A percentile compares a stretch with the other conserved stretches of the same genome.
Conservation (phyloP, 169 alveolate species). For the Pseudocohnilembus persalinus region DNA sequence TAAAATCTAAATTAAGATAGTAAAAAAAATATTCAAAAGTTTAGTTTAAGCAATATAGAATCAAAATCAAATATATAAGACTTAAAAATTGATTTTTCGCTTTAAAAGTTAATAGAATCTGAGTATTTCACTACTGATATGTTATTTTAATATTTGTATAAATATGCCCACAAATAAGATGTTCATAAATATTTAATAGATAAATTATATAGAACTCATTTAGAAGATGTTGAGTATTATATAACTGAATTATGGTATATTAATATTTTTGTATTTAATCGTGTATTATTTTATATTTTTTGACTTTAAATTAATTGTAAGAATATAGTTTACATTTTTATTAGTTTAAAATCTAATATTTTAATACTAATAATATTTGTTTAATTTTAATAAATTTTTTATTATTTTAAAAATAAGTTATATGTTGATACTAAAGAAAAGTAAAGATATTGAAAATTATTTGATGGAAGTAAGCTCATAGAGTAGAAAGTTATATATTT, state of each 20-base stretch:
- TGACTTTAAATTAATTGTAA: too few relatives aligned
- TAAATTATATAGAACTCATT: background rate
- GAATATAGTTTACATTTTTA: too few relatives aligned
- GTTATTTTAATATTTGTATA: background rate
- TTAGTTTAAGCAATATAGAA: too few relatives aligned
- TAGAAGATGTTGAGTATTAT: background rate
- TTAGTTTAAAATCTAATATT: too few relatives aligned
- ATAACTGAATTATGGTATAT: background rate
- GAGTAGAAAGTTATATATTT: background rate
- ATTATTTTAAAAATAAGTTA: background rate
- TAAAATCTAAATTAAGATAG: too few relatives aligned
- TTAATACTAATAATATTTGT: too few relatives aligned
- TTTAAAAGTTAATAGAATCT: background rate
- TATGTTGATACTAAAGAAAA: background rate
- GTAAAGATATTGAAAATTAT: background rate
- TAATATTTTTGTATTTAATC: too few relatives aligned
- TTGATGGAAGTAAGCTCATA: background rate
- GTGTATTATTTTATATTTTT: too few relatives aligned
- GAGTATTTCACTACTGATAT: background rate
- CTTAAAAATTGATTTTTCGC: background rate
- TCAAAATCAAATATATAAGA: too few relatives aligned
- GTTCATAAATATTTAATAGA: background rate
- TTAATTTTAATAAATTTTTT: too few relatives aligned
- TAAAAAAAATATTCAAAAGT: too few relatives aligned
- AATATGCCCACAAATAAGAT: background rate